Conservation (phyloP, 192 early-diverging fungal species). For the Coemansia sp. region DNA sequence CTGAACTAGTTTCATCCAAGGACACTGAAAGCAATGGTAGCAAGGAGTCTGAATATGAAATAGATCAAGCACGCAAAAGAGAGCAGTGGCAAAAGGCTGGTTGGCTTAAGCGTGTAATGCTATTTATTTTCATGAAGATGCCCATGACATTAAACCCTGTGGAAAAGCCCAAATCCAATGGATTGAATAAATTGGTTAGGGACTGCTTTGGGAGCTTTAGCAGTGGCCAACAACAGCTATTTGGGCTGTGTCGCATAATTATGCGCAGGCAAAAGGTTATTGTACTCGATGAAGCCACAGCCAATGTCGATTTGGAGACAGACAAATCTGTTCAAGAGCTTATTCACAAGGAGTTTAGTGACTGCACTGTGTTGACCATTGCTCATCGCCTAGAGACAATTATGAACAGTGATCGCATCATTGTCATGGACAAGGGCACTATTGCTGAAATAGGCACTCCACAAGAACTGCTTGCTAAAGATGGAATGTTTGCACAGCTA, state of each 20-base stretch:
- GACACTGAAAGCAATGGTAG: neutral
- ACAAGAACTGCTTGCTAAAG: constrained; percentile 55
- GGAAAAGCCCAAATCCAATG: neutral
- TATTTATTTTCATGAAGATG: neutral
- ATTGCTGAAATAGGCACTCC: constrained; percentile 67
- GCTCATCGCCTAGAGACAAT: constrained; percentile 77
- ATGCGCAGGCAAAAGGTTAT: constrained; percentile 54
- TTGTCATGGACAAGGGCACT: constrained; percentile 70
- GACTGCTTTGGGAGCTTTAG: constrained; percentile 13
- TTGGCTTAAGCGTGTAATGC: constrained; percentile 1
- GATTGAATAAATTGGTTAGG: neutral
- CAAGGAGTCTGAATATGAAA: neutral
- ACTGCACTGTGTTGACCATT: constrained; percentile 59
- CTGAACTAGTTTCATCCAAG: neutral
- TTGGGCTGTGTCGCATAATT: constrained; percentile 66
- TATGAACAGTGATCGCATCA: constrained; percentile 66
- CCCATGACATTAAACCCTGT: neutral
- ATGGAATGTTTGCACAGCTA: constrained; percentile 10
- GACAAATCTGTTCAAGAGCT: constrained; percentile 32
- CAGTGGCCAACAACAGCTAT: constrained; percentile 65
- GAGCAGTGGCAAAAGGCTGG: constrained; percentile 24
- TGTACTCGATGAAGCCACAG: constrained; percentile 9
- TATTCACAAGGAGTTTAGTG: constrained; percentile 59
- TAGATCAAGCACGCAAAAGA: neutral
- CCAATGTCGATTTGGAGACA: constrained; percentile 57